phyloP scores from a whole-genome alignment of 1,139 yeast genomes.

The Barnettozyma hawaiiensis region DNA sequence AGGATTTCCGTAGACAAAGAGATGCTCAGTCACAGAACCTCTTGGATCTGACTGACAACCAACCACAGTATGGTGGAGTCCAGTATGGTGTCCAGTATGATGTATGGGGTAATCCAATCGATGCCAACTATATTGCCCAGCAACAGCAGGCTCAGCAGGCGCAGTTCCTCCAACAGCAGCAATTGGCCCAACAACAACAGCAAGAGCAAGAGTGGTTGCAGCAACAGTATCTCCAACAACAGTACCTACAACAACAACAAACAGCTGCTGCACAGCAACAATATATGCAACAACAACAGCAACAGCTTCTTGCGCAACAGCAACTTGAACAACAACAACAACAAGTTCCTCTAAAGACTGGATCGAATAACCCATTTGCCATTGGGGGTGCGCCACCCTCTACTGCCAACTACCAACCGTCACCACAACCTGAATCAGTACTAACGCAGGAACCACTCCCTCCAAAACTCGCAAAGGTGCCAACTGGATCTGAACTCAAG shows the following conservation, averaged over 20 bases:
- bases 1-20: conserved; percentile 59
- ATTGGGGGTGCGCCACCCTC: conserved; percentile 30
- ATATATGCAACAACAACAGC: conserved; percentile 28
- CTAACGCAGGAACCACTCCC: conserved; percentile 24
- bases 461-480: conserved; percentile 35
- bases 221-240: conserved; percentile 26
- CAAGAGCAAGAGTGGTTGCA: conserved; percentile 27
- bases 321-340: conserved; percentile 27
- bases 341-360: conserved; percentile 45
- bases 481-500: conserved; percentile 43
- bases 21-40: conserved; percentile 45
- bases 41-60: conserved; percentile 49
- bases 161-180: conserved; percentile 28
- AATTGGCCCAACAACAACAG: conserved; percentile 14
- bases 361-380: conserved; percentile 90
- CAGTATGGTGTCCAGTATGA: conserved; percentile 48
- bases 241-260: conserved; percentile 25
- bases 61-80: conserved; percentile 31
- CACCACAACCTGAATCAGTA: conserved; percentile 18
- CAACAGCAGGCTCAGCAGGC: conserved; percentile 31
- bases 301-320: conserved; percentile 18
- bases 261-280: conserved; percentile 25
- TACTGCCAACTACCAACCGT: conserved; percentile 24
- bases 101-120: conserved; percentile 74
- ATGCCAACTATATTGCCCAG: conserved; percentile 25